A percentile compares a stretch with the other conserved stretches of the same genome.
Evolutionary conservation across 306 rosid genomes (phyloP).

Genomic region (Neltuma alba): DNA sequence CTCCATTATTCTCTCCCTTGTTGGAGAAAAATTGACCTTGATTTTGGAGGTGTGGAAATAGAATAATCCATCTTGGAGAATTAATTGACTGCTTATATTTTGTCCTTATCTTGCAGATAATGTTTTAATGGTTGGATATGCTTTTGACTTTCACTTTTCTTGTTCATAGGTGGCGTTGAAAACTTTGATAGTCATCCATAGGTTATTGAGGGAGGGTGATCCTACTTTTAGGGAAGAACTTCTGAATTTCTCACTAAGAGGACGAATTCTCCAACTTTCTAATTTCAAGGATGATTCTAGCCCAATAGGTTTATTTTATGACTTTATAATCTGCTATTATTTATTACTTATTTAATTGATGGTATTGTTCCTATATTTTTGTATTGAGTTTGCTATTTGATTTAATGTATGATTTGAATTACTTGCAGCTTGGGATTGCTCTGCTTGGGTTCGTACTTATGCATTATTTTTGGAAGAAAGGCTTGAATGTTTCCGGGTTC

Average conservation of each 20-base stretch:
- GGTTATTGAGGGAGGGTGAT: conserved; percentile 27
- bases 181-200: conserved; percentile 15
- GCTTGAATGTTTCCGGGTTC: conserved; percentile 74
- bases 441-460: conserved; percentile 90
- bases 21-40: no score
- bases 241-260: conserved; percentile 66
- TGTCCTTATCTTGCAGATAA: conserved; percentile 22
- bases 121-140: not conserved
- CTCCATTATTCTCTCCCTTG: no score
- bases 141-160: conserved; percentile 16
- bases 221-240: conserved; percentile 33
- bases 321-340: conserved; percentile 19
- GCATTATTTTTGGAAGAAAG: conserved; percentile 88
- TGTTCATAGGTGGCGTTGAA: conserved; percentile 10
- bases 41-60: not conserved
- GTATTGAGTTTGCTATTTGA: not conserved
- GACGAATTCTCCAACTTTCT: conserved; percentile 74
- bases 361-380: conserved; percentile 1
- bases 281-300: conserved; percentile 89
- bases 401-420: conserved; percentile 17
- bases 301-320: conserved; percentile 63
- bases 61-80: not conserved
- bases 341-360: not conserved
- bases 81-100: not conserved
- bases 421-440: conserved; percentile 87